Conservation (phyloP, 1,284 basidiomycete species). For the Tylopilus orsonianus region DNA sequence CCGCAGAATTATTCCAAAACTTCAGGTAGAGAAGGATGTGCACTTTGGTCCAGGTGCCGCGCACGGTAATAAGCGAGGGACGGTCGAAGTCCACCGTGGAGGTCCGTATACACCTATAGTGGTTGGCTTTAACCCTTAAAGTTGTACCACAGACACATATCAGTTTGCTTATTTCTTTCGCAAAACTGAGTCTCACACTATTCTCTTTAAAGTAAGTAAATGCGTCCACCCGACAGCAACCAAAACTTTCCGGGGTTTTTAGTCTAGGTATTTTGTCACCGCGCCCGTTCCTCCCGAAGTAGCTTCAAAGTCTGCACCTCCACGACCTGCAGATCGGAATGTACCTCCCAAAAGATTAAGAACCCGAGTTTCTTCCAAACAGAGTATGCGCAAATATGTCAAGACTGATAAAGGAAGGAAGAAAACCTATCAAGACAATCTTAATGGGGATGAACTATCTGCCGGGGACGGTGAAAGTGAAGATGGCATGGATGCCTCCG, state of each 20-base stretch:
- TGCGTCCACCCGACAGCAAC: neutral
- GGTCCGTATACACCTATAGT: constrained; percentile 45
- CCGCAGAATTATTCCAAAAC: constrained; percentile 62
- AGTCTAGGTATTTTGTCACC: constrained; percentile 57
- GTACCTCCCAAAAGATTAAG: constrained; percentile 24
- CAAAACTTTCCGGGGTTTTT: constrained; percentile 15
- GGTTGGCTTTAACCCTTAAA: neutral
- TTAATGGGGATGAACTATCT: constrained; percentile 26
- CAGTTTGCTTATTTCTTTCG: constrained; percentile 81
- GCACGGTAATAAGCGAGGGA: constrained; percentile 53
- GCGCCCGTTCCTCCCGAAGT: constrained; percentile 35
- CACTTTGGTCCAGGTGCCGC: constrained; percentile 41
- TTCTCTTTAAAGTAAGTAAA: constrained; percentile 63
- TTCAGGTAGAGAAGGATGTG: constrained; percentile 56
- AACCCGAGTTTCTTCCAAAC: constrained; percentile 8
- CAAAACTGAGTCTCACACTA: constrained; percentile 70
- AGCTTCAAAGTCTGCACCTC: constrained; percentile 1
- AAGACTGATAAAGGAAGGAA: constrained; percentile 47
- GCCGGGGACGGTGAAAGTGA: constrained; percentile 29
- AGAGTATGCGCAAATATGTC: constrained; percentile 42
- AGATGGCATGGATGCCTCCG: constrained; percentile 17
- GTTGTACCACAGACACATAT: constrained; percentile 54
- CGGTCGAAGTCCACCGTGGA: constrained; percentile 72
- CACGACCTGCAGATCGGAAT: constrained; percentile 9
- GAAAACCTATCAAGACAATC: constrained; percentile 30